Conservation (phyloP, 2,329 filamentous ascomycete genomes). For the Bretziella fagacearum region DNA sequence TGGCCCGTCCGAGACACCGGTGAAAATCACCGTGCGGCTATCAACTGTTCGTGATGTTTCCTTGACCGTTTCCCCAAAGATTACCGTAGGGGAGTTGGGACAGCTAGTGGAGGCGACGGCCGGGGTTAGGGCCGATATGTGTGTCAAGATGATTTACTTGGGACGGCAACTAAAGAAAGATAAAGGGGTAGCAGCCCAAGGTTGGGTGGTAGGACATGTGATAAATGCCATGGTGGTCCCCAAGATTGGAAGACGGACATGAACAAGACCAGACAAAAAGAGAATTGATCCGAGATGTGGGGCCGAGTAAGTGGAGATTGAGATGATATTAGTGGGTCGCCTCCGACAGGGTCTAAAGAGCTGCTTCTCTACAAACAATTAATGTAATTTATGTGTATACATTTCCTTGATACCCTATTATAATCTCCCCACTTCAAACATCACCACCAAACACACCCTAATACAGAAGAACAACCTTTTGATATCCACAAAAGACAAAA, state of each 20-base stretch:
- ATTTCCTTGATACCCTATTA: too few species aligned
- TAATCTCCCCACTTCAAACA: too few species aligned
- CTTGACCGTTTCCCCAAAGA: slow-evolving; percentile 38
- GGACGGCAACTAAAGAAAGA: slow-evolving; percentile 63
- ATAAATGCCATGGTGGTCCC: slow-evolving; percentile 57
- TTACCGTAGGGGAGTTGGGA: slow-evolving; percentile 47
- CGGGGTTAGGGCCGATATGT: slow-evolving; percentile 41
- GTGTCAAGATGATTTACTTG: slow-evolving; percentile 59
- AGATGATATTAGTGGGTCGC: not conserved
- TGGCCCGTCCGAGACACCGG: not conserved
- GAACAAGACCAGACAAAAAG: not conserved
- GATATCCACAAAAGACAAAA: not conserved
- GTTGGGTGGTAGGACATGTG: slow-evolving; percentile 59
- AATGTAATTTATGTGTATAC: too few species aligned
- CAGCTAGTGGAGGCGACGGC: slow-evolving; percentile 44
- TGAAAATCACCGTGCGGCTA: not conserved
- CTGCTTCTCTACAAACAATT: too few species aligned
- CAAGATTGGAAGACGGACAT: not conserved
- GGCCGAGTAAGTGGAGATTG: not conserved
- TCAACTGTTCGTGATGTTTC: slow-evolving; percentile 42
- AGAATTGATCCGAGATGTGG: not conserved
- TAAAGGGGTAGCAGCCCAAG: slow-evolving; percentile 46
- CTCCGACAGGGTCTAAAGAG: too few species aligned
- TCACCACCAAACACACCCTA: not conserved
- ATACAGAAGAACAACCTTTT: not conserved